Conservation (phyloP, 768 basidiomycete genomes). For the Tremella mesenterica region DNA sequence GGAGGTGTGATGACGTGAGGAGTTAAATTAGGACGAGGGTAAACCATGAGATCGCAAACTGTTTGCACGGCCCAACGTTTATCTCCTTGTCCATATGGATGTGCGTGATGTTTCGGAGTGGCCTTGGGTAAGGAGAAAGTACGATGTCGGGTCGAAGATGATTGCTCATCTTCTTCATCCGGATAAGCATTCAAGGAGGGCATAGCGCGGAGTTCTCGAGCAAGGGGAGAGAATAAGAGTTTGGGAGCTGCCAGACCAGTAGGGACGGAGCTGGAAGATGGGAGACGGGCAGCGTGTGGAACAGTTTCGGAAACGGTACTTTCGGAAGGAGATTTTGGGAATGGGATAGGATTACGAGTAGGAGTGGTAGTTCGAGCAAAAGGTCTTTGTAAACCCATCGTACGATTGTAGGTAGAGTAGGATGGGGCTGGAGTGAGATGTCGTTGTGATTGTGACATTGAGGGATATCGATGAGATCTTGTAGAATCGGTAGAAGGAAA, state of each 20-base stretch:
- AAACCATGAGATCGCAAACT: slow-evolving; percentile 29
- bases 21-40: slow-evolving; percentile 26
- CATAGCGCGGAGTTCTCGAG: slow-evolving; percentile 18
- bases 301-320: slow-evolving; percentile 8
- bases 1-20: slow-evolving; percentile 36
- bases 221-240: slow-evolving; percentile 33
- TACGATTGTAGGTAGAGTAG: too few species aligned
- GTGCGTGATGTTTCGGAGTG: neutral
- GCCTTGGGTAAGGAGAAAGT: slow-evolving; percentile 1
- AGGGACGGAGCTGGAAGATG: slow-evolving; percentile 33
- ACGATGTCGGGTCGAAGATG: neutral
- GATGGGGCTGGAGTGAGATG: neutral
- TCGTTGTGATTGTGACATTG: neutral
- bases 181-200: neutral
- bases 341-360: neutral
- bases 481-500: too few species aligned
- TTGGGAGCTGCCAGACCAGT: slow-evolving; percentile 30
- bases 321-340: slow-evolving; percentile 18
- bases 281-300: slow-evolving; percentile 7
- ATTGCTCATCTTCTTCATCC: neutral
- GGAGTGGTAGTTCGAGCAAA: neutral
- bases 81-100: slow-evolving; percentile 6
- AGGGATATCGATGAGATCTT: neutral
- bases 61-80: slow-evolving; percentile 27
- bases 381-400: too few species aligned